These are phyloP conservation scores for Dioszegia hungarica DNA, from an alignment of 768 basidiomycete genomes.

Conservation along the genomic window DNA sequence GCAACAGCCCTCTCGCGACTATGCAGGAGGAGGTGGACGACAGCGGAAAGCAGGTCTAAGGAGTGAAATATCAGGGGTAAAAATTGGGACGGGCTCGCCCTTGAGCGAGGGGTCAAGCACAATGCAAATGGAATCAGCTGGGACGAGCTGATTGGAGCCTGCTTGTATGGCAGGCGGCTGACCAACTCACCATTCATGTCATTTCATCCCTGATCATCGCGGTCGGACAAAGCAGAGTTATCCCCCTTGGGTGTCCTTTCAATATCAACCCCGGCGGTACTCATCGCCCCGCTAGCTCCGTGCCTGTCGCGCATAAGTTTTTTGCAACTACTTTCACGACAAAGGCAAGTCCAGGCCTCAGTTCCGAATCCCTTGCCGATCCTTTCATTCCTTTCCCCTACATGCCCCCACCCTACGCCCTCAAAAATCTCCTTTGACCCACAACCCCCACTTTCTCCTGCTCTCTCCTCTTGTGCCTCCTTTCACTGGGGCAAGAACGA, in stretches of 20 bases:
- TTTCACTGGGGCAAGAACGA: too few relatives aligned
- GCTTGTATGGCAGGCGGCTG: too few relatives aligned
- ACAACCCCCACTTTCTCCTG: not conserved
- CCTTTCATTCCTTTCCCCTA: not conserved
- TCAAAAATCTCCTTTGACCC: not conserved
- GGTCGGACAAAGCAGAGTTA: too few relatives aligned
- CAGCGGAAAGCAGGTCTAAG: not conserved
- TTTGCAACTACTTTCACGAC: too few relatives aligned
- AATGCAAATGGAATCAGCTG: not conserved
- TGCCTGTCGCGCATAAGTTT: too few relatives aligned
- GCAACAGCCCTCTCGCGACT: constrained; percentile 1
- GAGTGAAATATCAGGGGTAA: not conserved
- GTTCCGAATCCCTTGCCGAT: constrained; percentile 1
- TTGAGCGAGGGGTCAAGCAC: not conserved
- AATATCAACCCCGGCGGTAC: too few relatives aligned
- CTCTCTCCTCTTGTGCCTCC: not conserved
- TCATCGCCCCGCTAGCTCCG: too few relatives aligned
- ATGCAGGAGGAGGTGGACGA: constrained; percentile 7
- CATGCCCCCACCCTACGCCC: not conserved
- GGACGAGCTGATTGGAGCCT: too few relatives aligned
- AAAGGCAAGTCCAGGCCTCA: too few relatives aligned
- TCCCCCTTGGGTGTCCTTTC: too few relatives aligned
- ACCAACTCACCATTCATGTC: too few relatives aligned
- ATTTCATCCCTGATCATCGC: too few relatives aligned
- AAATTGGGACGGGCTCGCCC: not conserved